Evolutionary conservation across 73 alveolate genomes (phyloP).

Genomic region (Symbiodinium natans): DNA sequence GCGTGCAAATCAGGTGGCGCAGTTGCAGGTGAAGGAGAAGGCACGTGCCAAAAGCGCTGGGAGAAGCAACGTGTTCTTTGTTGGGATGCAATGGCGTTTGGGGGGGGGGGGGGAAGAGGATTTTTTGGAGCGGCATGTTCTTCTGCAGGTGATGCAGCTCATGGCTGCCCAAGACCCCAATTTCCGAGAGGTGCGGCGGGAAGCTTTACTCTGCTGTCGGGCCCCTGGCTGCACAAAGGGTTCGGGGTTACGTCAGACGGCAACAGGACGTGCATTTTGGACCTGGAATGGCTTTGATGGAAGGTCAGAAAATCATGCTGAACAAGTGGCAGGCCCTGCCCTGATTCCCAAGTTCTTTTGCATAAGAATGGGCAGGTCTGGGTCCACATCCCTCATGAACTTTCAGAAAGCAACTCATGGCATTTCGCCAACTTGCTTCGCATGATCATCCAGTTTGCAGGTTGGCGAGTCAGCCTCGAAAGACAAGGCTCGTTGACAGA

Average conservation of each 20-base stretch:
- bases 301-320: constrained; percentile 91
- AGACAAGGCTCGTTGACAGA: no score
- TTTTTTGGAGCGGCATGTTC: neutral
- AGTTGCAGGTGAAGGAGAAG: constrained; percentile 88
- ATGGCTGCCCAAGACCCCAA: constrained; percentile 54
- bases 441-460: no score
- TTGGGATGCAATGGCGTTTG: neutral
- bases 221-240: neutral
- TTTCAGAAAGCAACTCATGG: no score
- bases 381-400: no score
- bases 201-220: constrained; percentile 80
- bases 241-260: neutral
- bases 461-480: no score
- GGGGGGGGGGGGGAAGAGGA: neutral
- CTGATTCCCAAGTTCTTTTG: no score
- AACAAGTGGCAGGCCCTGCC: constrained; percentile 93
- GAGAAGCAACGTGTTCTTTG: neutral
- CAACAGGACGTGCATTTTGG: neutral
- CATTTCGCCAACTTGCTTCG: no score
- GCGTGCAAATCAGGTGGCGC: constrained; percentile 48
- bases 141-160: constrained; percentile 79
- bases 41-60: neutral
- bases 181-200: constrained; percentile 80
- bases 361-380: no score
- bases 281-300: neutral